Conservation (phyloP, 306 rosid species). For the Cicer arietinum region DNA sequence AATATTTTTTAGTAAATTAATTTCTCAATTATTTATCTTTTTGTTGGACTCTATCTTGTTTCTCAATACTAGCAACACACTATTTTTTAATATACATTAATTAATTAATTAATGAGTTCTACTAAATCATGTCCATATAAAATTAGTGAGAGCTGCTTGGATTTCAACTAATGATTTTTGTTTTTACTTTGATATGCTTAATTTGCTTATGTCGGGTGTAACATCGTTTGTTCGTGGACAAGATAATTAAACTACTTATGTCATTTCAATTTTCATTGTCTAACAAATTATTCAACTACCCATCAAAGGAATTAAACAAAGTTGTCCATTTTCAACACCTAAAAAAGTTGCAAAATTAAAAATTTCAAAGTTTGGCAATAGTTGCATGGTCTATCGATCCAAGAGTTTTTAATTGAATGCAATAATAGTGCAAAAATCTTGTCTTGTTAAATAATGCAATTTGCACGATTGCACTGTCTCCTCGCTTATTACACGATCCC, state of each 20-base stretch:
- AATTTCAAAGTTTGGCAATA: constrained; percentile 25
- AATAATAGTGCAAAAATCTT: constrained; percentile 30
- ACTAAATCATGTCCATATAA: too few relatives aligned
- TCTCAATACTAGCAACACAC: too few relatives aligned
- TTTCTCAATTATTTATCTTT: too few relatives aligned
- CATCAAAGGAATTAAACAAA: constrained; percentile 37
- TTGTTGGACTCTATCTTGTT: too few relatives aligned
- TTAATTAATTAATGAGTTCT: too few relatives aligned
- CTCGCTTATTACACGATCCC: constrained; percentile 11
- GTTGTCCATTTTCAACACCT: constrained; percentile 50
- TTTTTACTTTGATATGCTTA: too few relatives aligned
- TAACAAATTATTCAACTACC: constrained; percentile 45
- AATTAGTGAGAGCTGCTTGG: too few relatives aligned
- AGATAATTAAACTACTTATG: constrained; percentile 30
- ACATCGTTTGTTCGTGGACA: constrained; percentile 34
- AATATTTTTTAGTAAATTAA: too few relatives aligned
- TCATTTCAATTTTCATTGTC: constrained; percentile 49
- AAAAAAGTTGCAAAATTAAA: constrained; percentile 45
- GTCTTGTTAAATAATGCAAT: constrained; percentile 32
- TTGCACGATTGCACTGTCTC: constrained; percentile 50
- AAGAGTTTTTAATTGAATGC: constrained; percentile 39
- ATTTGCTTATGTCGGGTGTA: constrained; percentile 37
- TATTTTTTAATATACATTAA: too few relatives aligned
- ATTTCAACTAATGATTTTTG: too few relatives aligned
- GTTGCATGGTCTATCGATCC: constrained; percentile 37